Evolutionary conservation across 495 filamentous ascomycete species (phyloP).

Genomic region (Podospora australis): DNA sequence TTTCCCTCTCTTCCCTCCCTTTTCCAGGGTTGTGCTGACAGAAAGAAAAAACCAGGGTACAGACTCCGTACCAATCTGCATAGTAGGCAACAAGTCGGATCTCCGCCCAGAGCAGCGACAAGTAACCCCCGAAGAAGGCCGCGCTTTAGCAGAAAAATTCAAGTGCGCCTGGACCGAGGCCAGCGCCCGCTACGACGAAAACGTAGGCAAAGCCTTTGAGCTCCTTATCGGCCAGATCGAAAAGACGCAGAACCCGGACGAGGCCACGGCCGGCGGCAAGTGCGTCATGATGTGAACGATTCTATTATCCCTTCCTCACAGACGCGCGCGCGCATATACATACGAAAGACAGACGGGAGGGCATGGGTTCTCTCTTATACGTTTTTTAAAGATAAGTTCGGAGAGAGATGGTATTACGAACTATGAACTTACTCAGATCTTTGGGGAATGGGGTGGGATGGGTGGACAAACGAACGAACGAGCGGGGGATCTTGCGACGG

Average conservation of each 20-base stretch:
- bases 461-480: too few species aligned
- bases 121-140: slow-evolving; percentile 78
- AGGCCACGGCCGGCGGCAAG: slow-evolving; percentile 71
- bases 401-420: too few species aligned
- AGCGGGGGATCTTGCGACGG: too few species aligned
- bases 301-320: too few species aligned
- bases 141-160: slow-evolving; percentile 72
- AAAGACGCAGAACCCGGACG: slow-evolving; percentile 83
- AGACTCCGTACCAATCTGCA: slow-evolving; percentile 83
- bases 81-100: slow-evolving; percentile 97
- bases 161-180: slow-evolving; percentile 93
- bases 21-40: neutral
- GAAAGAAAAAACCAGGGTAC: slow-evolving; percentile 56
- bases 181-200: slow-evolving; percentile 86
- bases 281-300: slow-evolving; percentile 71
- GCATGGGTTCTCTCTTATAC: too few species aligned
- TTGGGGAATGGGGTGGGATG: too few species aligned
- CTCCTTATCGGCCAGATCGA: slow-evolving; percentile 92
- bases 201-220: slow-evolving; percentile 89
- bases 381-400: too few species aligned
- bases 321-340: too few species aligned
- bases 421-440: too few species aligned
- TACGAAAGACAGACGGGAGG: too few species aligned
- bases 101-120: slow-evolving; percentile 89
- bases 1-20: slow-evolving; percentile 6